Conservation (phyloP, 2,329 filamentous ascomycete species). For the Trichothecium sympodiale region DNA sequence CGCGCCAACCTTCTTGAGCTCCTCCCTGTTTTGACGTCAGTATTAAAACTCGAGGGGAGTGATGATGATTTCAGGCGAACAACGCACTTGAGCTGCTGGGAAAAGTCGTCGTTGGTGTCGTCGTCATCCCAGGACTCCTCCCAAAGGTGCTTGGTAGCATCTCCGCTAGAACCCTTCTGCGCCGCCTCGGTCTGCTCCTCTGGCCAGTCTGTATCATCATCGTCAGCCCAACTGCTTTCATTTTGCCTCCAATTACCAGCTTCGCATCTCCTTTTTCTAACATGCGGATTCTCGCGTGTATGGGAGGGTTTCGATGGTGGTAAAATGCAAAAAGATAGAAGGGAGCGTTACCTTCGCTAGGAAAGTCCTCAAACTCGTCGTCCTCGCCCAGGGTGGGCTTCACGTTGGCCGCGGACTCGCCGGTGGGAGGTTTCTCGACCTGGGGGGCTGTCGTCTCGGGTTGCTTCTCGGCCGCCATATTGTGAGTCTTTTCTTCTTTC, state of each 20-base stretch:
- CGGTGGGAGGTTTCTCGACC: constrained; percentile 22
- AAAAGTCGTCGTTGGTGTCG: constrained; percentile 94
- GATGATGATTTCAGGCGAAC: constrained; percentile 1
- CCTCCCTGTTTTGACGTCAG: constrained; percentile 47
- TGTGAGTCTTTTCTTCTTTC: too few species aligned
- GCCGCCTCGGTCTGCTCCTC: constrained; percentile 80
- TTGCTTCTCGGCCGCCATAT: constrained; percentile 6
- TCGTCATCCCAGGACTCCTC: constrained; percentile 99
- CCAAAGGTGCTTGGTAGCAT: constrained; percentile 73
- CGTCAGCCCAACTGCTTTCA: neutral
- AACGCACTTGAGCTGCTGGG: constrained; percentile 79
- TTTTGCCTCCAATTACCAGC: too few species aligned
- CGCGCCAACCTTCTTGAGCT: constrained; percentile 86
- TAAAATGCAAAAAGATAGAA: too few species aligned
- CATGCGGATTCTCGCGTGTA: too few species aligned
- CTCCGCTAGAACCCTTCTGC: constrained; percentile 31
- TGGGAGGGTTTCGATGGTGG: too few species aligned
- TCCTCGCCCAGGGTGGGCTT: constrained; percentile 75
- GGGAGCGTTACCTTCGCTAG: constrained; percentile 64
- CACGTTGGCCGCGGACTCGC: constrained; percentile 23
- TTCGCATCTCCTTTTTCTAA: too few species aligned
- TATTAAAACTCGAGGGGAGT: neutral
- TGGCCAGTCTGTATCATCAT: constrained; percentile 65
- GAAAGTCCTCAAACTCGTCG: constrained; percentile 98
- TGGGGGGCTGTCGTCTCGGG: constrained; percentile 11